Base-by-base conservation (phyloP, 2,329 filamentous ascomycete genomes). In the Sporothrix curviconia region DNA sequence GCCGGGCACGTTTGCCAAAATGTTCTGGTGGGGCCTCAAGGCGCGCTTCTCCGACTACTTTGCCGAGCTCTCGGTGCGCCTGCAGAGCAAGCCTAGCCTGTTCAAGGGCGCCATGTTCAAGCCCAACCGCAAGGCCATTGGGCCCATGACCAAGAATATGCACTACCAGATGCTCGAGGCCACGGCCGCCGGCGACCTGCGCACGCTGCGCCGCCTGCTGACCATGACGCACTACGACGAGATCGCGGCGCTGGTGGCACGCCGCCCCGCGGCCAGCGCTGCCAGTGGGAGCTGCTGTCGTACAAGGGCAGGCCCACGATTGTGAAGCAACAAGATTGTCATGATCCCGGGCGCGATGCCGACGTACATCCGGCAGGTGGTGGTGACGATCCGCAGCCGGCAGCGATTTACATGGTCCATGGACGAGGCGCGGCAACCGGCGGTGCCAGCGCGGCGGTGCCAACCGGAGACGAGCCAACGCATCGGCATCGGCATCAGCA, bases 101-200 rank as follows among this genome's bases (percentile, higher is more conserved):
- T 68, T 75, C 54, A 69, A 68, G 32, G 70, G 70, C 19, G 75
- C 76, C 12, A 66, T 64, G n/a, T 76, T 77, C 66, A 74, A 76
- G 64, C 66, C 77, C 25, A 63, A 70, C 25, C 73, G 73, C 14
- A 63, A 69, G 22, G 66, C 69, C 54, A 71, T 81, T 47, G 68
- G 75, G 8, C 77, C 81, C 1, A 76, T 77, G 1, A 85, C 84
- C 32, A 77, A 80, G 64, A 76, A 74, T 19, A 72, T 87, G 65
- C 84, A 89, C 69, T 71, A 73, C 54, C 71, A 80, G 62, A 81
- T 89, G 76, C 82, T 83, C 64, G 75, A 77, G 58, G 80, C 80
- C 4, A 78, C 87, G 51, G 85, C 86, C 7, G 70, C 71, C 2
- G 83, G 81, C 59, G 80, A 87, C 71, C 71, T 73, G 62, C 62